Evolutionary conservation across 768 basidiomycete species (phyloP).

Genomic region (Collybia sp.): DNA sequence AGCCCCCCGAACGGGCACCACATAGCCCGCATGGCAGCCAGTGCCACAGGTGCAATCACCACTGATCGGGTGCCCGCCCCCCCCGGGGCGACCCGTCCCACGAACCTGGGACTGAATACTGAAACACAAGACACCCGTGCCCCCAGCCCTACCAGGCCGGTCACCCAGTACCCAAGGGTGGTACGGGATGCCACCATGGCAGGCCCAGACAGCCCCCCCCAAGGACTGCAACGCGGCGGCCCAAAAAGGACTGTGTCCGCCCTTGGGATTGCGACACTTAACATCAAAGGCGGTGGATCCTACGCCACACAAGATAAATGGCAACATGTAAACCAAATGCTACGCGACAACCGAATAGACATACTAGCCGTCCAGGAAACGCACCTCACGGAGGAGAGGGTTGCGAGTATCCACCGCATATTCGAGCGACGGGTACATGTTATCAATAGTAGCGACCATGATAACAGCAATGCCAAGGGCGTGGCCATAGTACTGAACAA

Average conservation of each 20-base stretch:
- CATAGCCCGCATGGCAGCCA: too few relatives aligned
- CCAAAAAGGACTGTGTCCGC: background rate
- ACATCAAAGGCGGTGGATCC: conserved; percentile 15
- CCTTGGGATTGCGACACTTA: conserved; percentile 14
- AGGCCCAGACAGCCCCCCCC: too few relatives aligned
- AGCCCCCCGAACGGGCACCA: too few relatives aligned
- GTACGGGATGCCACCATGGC: too few relatives aligned
- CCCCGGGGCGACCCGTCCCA: too few relatives aligned
- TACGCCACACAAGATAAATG: conserved; percentile 13
- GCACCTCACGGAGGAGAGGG: conserved; percentile 16
- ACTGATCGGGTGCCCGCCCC: too few relatives aligned
- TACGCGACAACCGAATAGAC: conserved; percentile 18
- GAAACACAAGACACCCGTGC: too few relatives aligned
- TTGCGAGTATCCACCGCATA: conserved; percentile 1
- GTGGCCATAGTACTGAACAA: conserved; percentile 31
- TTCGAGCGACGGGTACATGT: conserved; percentile 12
- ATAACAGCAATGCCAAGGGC: conserved; percentile 16
- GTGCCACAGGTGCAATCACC: too few relatives aligned
- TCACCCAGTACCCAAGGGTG: background rate
- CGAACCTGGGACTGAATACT: too few relatives aligned
- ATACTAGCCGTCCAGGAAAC: conserved; percentile 26
- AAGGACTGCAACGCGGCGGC: too few relatives aligned
- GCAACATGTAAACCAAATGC: conserved; percentile 18
- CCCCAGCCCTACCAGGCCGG: too few relatives aligned
- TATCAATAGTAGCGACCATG: conserved; percentile 9